These are phyloP conservation scores for Dendrocalamus latiflorus DNA, from an alignment of 202 grass and related monocot genomes.

Conservation along the genomic window DNA sequence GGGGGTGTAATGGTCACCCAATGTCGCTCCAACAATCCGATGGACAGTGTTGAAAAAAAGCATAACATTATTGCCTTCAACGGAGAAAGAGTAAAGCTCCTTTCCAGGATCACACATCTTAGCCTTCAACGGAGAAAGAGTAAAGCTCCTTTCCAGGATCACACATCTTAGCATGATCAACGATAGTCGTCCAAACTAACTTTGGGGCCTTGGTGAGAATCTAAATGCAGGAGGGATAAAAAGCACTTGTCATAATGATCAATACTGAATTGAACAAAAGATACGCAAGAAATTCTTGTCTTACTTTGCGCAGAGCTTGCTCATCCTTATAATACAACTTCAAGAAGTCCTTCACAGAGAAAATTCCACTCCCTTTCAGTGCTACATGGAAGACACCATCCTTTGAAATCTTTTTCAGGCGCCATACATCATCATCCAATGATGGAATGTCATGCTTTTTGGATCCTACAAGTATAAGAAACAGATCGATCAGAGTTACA, in stretches of 20 bases:
- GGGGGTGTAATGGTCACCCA: conserved; percentile 1
- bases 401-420: conserved; percentile 19
- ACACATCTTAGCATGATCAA: too few species aligned
- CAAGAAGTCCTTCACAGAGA: conserved; percentile 36
- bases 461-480: background rate
- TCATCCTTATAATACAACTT: conserved; percentile 13
- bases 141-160: too few species aligned
- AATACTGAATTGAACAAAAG: background rate
- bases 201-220: conserved; percentile 23
- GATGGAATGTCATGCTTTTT: conserved; percentile 35
- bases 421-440: conserved; percentile 33
- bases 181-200: conserved; percentile 31
- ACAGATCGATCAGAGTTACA: background rate
- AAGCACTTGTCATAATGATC: background rate
- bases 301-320: conserved; percentile 33
- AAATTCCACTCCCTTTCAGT: conserved; percentile 16
- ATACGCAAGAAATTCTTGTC: background rate
- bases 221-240: background rate
- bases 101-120: conserved; percentile 41
- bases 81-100: conserved; percentile 33
- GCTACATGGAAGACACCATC: conserved; percentile 16
- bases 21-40: conserved; percentile 21
- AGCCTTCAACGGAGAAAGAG: too few species aligned
- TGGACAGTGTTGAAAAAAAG: conserved; percentile 25
- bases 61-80: background rate